Conservation (phyloP, 164 flowering plant species). For the Kingdonia uniflora region DNA sequence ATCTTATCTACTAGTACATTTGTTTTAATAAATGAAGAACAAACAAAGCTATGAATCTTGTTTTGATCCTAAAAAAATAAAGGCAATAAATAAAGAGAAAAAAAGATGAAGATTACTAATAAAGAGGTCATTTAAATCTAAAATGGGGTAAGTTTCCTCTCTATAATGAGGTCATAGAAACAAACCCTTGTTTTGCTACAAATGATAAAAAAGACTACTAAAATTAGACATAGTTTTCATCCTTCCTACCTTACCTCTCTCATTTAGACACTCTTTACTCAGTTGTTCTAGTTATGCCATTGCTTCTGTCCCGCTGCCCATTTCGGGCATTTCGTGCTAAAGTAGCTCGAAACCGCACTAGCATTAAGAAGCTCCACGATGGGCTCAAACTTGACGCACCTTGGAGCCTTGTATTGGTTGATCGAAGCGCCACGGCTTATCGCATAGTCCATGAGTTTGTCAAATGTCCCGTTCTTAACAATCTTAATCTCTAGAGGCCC, state of each 20-base stretch:
- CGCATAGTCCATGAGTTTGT: conserved; percentile 96
- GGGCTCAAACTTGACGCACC: conserved; percentile 85
- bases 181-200: not conserved
- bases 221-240: not conserved
- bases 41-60: too few relatives aligned
- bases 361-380: conserved; percentile 78
- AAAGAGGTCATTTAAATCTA: too few relatives aligned
- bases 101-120: too few relatives aligned
- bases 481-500: conserved; percentile 87
- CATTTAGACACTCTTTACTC: conserved; percentile 5
- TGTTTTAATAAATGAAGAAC: too few relatives aligned
- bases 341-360: conserved; percentile 41
- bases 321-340: conserved; percentile 90
- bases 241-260: not conserved
- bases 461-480: conserved; percentile 78
- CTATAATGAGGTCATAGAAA: too few relatives aligned
- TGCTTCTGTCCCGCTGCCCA: conserved; percentile 81
- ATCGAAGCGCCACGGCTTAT: conserved; percentile 89
- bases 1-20: too few relatives aligned
- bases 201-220: conserved; percentile 10
- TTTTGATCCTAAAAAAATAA: too few relatives aligned
- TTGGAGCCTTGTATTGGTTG: conserved; percentile 90
- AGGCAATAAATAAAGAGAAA: too few relatives aligned
- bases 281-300: conserved; percentile 51
- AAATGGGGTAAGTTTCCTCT: too few relatives aligned